Conservation (phyloP, 176 grass and related monocot species). For the Dactylis glomerata region DNA sequence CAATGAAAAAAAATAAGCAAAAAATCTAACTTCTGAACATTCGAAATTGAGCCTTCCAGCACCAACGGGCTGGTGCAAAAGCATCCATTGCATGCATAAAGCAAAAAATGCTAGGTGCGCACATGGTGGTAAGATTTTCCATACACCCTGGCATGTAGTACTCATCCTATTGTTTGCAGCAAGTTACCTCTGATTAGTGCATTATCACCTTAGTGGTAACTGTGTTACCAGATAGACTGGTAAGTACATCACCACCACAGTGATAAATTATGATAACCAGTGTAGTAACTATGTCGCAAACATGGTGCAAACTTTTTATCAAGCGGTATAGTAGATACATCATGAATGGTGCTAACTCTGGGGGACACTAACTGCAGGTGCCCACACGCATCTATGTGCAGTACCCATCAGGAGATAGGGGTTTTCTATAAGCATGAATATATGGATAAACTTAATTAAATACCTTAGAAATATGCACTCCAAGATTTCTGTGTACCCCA, state of each 20-base stretch:
- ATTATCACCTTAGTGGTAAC: background rate
- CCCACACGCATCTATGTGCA: background rate
- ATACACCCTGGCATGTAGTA: background rate
- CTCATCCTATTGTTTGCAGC: background rate
- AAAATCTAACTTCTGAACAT: background rate
- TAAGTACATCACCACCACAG: background rate
- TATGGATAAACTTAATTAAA: constrained; percentile 17
- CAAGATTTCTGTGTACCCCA: constrained; percentile 95
- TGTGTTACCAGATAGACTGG: background rate
- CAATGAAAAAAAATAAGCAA: background rate
- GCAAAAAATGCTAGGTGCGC: background rate
- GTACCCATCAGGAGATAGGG: constrained; percentile 3
- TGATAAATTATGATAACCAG: background rate
- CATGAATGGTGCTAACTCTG: background rate
- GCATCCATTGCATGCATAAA: background rate
- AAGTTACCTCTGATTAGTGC: background rate
- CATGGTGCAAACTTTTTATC: background rate
- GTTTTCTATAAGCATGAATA: constrained; percentile 7
- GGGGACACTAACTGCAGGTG: background rate
- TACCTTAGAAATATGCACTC: constrained; percentile 99
- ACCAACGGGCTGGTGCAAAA: background rate
- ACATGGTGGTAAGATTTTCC: background rate
- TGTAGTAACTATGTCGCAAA: background rate
- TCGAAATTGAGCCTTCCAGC: background rate
- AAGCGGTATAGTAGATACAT: background rate